These are phyloP conservation scores for Chlorokybus atmophyticus DNA, from an alignment of 139 green algal genomes.

Conservation along the genomic window DNA sequence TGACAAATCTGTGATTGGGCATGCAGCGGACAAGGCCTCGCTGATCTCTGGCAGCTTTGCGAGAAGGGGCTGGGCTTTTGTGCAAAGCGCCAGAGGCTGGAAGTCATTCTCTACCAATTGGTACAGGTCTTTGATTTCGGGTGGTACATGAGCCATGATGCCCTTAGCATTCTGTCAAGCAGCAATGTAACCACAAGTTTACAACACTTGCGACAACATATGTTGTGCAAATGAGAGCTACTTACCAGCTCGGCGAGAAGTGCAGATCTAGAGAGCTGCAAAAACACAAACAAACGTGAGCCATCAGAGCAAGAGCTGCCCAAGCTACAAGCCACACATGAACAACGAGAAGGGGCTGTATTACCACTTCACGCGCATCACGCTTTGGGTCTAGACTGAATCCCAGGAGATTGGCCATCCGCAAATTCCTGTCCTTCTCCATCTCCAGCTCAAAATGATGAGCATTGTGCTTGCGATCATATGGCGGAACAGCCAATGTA, in stretches of 20 bases:
- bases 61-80: constrained; percentile 60
- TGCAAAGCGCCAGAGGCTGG: constrained; percentile 81
- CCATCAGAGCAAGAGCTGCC: too few relatives aligned
- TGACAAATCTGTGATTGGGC: constrained; percentile 45
- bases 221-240: too few relatives aligned
- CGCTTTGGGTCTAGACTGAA: constrained; percentile 51
- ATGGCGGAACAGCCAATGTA: constrained; percentile 78
- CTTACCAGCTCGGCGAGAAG: constrained; percentile 64
- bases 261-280: constrained; percentile 44
- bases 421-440: constrained; percentile 69
- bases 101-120: constrained; percentile 75
- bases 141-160: constrained; percentile 60
- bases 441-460: constrained; percentile 36
- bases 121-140: constrained; percentile 56
- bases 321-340: too few relatives aligned
- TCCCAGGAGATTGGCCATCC: constrained; percentile 87
- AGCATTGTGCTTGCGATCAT: constrained; percentile 43
- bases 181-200: too few relatives aligned
- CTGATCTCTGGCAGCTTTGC: constrained; percentile 33
- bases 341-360: too few relatives aligned
- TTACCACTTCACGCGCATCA: constrained; percentile 33
- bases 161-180: constrained; percentile 39
- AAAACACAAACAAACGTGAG: too few relatives aligned
- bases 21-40: constrained; percentile 31
- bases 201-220: too few relatives aligned